Evolutionary conservation across 768 basidiomycete species (phyloP).

Genomic region (Lentinula raphanica): DNA sequence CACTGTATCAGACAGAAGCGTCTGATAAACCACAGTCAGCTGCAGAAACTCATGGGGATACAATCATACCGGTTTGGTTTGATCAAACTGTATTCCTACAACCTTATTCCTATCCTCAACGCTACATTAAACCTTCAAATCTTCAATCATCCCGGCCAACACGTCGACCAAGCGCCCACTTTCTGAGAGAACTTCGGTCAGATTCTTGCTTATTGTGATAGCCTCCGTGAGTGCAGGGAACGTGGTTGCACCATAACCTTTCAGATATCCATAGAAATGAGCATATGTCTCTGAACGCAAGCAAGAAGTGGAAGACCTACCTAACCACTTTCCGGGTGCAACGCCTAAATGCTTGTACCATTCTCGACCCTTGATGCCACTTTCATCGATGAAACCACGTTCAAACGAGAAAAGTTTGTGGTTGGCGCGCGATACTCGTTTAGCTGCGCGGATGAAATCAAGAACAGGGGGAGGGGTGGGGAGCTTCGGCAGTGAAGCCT

Average conservation of each 20-base stretch:
- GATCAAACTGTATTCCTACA: no score
- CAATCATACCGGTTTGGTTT: no score
- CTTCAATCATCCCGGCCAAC: constrained; percentile 45
- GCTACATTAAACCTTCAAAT: background rate
- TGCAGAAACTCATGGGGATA: no score
- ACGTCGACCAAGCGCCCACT: constrained; percentile 48
- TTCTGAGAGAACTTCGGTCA: constrained; percentile 55
- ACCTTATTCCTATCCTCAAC: no score
- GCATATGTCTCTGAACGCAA: background rate
- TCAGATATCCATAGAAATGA: background rate
- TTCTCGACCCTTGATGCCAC: constrained; percentile 72
- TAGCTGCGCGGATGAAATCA: constrained; percentile 51
- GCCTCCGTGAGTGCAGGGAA: constrained; percentile 79
- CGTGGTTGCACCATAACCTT: constrained; percentile 83
- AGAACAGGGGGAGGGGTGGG: constrained; percentile 21
- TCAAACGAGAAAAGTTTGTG: constrained; percentile 68
- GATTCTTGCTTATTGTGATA: constrained; percentile 62
- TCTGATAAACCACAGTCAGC: no score
- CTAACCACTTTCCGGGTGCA: constrained; percentile 8
- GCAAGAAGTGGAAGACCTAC: background rate
- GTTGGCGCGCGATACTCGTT: constrained; percentile 56
- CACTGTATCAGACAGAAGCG: no score
- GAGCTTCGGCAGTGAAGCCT: constrained; percentile 13
- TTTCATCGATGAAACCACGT: constrained; percentile 73
- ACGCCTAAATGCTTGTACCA: constrained; percentile 46